Conservation (phyloP, 1,284 basidiomycete species). For the Amylostereum chailletii region DNA sequence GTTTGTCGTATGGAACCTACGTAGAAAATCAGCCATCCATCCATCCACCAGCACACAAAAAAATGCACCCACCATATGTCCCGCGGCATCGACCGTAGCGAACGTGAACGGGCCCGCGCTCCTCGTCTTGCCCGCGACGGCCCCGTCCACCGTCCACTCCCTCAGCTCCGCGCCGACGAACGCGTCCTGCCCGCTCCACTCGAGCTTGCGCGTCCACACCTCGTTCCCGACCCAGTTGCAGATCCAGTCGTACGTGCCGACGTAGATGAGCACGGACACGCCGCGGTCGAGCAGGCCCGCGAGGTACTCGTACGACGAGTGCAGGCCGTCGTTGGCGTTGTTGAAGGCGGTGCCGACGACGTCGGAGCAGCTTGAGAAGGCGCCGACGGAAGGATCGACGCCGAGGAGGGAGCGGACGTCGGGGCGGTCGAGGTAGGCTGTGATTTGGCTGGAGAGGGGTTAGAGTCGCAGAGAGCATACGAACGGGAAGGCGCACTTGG, state of each 20-base stretch:
- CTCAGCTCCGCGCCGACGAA: constrained; percentile 36
- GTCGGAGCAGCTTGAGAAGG: constrained; percentile 42
- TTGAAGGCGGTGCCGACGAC: constrained; percentile 34
- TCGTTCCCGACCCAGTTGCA: constrained; percentile 71
- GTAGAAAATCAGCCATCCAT: constrained; percentile 21
- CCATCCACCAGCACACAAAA: constrained; percentile 39
- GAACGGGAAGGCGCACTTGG: constrained; percentile 34
- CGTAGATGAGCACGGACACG: constrained; percentile 67
- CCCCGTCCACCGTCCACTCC: constrained; percentile 47
- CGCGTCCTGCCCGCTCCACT: constrained; percentile 48
- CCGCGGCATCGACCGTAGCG: constrained; percentile 47
- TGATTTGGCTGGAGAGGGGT: constrained; percentile 47
- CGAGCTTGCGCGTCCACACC: constrained; percentile 45
- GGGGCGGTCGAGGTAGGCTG: constrained; percentile 45
- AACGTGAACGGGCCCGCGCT: constrained; percentile 51
- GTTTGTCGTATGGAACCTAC: constrained; percentile 53
- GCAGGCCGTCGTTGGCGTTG: constrained; percentile 29
- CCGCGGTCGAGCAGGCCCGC: constrained; percentile 68
- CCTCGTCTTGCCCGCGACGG: constrained; percentile 45
- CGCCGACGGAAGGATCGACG: constrained; percentile 38
- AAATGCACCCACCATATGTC: constrained; percentile 52
- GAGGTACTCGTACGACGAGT: constrained; percentile 46
- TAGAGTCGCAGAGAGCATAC: constrained; percentile 42
- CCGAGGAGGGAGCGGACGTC: constrained; percentile 48
- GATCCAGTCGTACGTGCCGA: constrained; percentile 65